phyloP scores from a whole-genome alignment of 768 basidiomycete species.

The Suillus cothurnatus region DNA sequence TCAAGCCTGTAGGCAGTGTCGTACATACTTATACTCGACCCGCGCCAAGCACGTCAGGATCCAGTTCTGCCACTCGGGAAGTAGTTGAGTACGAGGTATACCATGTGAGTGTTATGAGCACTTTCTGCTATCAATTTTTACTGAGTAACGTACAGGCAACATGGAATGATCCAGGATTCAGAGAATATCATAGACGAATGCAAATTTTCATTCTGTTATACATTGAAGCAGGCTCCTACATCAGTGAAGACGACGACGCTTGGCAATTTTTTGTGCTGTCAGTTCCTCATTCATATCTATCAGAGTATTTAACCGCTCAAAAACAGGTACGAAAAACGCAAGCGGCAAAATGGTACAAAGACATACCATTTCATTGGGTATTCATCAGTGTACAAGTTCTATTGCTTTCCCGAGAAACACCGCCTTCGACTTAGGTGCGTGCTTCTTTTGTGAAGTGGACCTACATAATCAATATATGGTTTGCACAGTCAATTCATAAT shows the following conservation, averaged over 20 bases:
- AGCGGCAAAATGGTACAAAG: conserved; percentile 52
- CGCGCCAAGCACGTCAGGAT: conserved; percentile 34
- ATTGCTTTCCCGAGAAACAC: conserved; percentile 90
- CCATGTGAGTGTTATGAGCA: conserved; percentile 58
- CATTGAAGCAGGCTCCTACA: conserved; percentile 95
- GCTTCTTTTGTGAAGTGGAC: neutral
- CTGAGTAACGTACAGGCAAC: conserved; percentile 54
- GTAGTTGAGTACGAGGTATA: conserved; percentile 85
- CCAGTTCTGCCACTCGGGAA: conserved; percentile 38
- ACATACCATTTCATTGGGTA: conserved; percentile 95
- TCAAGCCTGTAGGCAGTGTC: conserved; percentile 75
- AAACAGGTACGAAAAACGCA: conserved; percentile 81
- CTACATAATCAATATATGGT: neutral
- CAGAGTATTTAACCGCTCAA: conserved; percentile 2
- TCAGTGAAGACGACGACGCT: conserved; percentile 87
- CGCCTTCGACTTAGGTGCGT: conserved; percentile 83
- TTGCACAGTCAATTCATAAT: conserved; percentile 87
- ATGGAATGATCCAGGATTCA: conserved; percentile 85
- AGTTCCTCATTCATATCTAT: conserved; percentile 32
- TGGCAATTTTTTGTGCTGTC: conserved; percentile 95
- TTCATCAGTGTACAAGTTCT: conserved; percentile 93
- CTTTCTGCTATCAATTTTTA: conserved; percentile 4
- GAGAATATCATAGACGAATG: conserved; percentile 89
- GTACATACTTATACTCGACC: conserved; percentile 79
- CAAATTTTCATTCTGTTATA: conserved; percentile 93